Percentiles rank a stretch among this genome's conserved stretches.
phyloP scores from a whole-genome alignment of 2,329 filamentous ascomycete genomes.

The Pseudogymnoascus sp. region DNA sequence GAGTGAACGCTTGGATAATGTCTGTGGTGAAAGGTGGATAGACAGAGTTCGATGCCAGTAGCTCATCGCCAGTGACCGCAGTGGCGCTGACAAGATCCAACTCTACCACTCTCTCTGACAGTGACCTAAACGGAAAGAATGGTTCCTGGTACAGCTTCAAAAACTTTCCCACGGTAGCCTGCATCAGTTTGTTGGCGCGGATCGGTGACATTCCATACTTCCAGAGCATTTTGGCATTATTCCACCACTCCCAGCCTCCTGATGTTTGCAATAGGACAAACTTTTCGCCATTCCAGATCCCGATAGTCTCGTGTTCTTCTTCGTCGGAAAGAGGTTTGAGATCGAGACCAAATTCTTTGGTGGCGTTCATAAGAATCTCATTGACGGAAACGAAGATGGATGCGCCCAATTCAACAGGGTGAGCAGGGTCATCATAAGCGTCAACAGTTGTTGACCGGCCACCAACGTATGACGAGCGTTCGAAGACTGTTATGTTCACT shows the following conservation, averaged over 20 bases:
- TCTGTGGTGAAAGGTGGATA: slow-evolving; percentile 62
- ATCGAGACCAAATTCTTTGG: slow-evolving; percentile 62
- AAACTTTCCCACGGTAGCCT: slow-evolving; percentile 64
- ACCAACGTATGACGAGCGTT: slow-evolving; percentile 69
- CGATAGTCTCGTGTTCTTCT: slow-evolving; percentile 45
- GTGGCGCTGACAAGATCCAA: slow-evolving; percentile 63
- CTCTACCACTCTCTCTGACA: slow-evolving; percentile 62
- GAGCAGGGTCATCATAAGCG: slow-evolving; percentile 58
- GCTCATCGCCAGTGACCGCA: slow-evolving; percentile 65
- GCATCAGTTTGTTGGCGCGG: slow-evolving; percentile 65
- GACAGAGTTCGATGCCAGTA: slow-evolving; percentile 58
- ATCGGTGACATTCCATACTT: slow-evolving; percentile 77
- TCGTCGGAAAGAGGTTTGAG: slow-evolving; percentile 38
- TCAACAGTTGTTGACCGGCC: slow-evolving; percentile 83
- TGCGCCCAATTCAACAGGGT: slow-evolving; percentile 79
- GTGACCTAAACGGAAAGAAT: slow-evolving; percentile 74
- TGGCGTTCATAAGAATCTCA: slow-evolving; percentile 70
- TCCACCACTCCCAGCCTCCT: slow-evolving; percentile 66
- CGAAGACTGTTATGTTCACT: slow-evolving; percentile 81
- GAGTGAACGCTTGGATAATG: slow-evolving; percentile 81
- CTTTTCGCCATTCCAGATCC: slow-evolving; percentile 74
- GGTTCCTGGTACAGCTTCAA: slow-evolving; percentile 73
- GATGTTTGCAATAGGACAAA: slow-evolving; percentile 64
- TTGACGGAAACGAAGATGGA: slow-evolving; percentile 89
- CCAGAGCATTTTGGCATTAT: slow-evolving; percentile 72